Evolutionary conservation across 129 eudicot species (phyloP).

Genomic region (Silybum marianum): DNA sequence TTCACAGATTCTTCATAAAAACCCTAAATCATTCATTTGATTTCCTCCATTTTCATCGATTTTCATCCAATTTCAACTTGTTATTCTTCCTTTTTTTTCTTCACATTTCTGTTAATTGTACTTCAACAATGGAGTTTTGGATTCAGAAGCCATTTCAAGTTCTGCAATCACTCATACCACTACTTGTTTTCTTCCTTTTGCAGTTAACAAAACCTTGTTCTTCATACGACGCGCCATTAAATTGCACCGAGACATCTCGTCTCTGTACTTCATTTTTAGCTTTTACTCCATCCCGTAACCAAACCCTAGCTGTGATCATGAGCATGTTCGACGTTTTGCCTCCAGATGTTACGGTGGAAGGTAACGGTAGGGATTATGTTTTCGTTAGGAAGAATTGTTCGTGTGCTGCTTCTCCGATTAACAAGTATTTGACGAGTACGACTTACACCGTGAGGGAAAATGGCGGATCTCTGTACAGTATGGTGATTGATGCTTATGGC

Average conservation of each 20-base stretch:
- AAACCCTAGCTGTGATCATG: constrained; percentile 62
- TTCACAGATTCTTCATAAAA: constrained; percentile 13
- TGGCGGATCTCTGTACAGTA: constrained; percentile 59
- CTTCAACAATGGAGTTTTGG: constrained; percentile 13
- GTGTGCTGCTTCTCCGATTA: constrained; percentile 39
- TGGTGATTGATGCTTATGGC: constrained; percentile 63
- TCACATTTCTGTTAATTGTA: background rate
- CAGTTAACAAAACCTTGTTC: constrained; percentile 9
- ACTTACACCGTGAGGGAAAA: constrained; percentile 69
- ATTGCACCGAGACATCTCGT: constrained; percentile 73
- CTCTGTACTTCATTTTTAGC: constrained; percentile 78
- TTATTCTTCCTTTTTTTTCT: background rate
- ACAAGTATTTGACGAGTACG: constrained; percentile 60
- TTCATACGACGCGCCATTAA: constrained; percentile 56
- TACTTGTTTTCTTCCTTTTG: background rate
- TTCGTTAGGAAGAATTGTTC: constrained; percentile 82
- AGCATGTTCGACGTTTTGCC: constrained; percentile 91
- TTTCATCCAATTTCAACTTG: background rate
- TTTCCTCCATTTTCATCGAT: background rate
- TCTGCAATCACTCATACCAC: constrained; percentile 6
- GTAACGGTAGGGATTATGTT: constrained; percentile 47
- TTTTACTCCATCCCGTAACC: constrained; percentile 53
- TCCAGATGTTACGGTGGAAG: constrained; percentile 63
- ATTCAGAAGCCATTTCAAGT: constrained; percentile 9
- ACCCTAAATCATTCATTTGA: constrained; percentile 6